Conservation (phyloP, 768 basidiomycete species). For the Pleurotus sapidus region DNA sequence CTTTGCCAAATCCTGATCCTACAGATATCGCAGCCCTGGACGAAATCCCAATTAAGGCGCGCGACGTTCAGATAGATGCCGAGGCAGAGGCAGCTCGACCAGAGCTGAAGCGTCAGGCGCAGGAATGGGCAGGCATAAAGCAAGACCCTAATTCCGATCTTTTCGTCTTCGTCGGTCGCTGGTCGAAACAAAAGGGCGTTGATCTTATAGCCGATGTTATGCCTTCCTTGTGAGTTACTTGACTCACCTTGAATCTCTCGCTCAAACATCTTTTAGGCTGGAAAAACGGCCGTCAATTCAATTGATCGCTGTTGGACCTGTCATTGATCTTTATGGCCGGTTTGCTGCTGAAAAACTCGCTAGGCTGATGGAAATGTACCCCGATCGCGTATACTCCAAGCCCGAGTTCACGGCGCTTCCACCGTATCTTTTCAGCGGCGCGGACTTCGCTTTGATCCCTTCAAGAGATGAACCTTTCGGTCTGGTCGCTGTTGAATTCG, state of each 20-base stretch:
- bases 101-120: constrained; percentile 86
- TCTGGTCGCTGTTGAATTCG: constrained; percentile 94
- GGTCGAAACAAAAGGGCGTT: constrained; percentile 99
- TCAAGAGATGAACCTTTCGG: constrained; percentile 97
- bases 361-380: constrained; percentile 92
- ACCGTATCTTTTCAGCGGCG: constrained; percentile 91
- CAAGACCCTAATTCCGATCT: constrained; percentile 88
- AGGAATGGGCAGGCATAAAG: constrained; percentile 93
- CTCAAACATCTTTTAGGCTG: constrained; percentile 43
- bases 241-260: not conserved
- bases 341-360: constrained; percentile 94
- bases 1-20: constrained; percentile 92
- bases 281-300: constrained; percentile 87
- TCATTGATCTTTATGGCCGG: constrained; percentile 93
- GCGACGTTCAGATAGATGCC: constrained; percentile 74
- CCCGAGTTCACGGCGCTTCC: constrained; percentile 95
- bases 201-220: constrained; percentile 96
- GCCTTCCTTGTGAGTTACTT: constrained; percentile 69
- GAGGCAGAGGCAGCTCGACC: constrained; percentile 88
- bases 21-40: constrained; percentile 93
- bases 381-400: constrained; percentile 92
- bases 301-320: constrained; percentile 86
- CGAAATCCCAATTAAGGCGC: constrained; percentile 67
- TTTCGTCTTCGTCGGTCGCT: constrained; percentile 95
- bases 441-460: constrained; percentile 93